phyloP scores from a whole-genome alignment of 2,329 filamentous ascomycete species.

The Xylaria sp. region DNA sequence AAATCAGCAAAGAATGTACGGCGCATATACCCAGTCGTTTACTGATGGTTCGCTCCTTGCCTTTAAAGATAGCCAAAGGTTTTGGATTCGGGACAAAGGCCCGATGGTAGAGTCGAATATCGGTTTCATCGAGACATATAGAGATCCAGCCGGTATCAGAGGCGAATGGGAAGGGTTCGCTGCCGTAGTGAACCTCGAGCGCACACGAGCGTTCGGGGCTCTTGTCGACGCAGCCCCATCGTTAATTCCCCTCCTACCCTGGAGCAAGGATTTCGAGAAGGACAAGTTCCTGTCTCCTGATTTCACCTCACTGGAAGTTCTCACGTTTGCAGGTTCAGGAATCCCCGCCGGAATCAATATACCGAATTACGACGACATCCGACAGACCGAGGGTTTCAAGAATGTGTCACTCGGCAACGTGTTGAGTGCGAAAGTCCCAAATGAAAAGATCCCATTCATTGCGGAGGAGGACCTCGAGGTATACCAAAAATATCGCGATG shows the following conservation, averaged over 20 bases:
- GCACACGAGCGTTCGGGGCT: conserved; percentile 84
- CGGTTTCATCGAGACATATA: conserved; percentile 85
- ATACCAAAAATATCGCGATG: conserved; percentile 82
- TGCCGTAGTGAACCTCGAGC: conserved; percentile 84
- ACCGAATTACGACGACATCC: conserved; percentile 51
- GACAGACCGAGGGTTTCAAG: conserved; percentile 87
- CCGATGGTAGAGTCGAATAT: conserved; percentile 81
- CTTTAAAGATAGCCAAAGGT: conserved; percentile 80
- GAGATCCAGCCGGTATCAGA: conserved; percentile 79
- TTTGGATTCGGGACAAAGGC: conserved; percentile 83
- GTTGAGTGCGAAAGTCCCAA: conserved; percentile 84
- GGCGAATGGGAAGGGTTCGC: conserved; percentile 89
- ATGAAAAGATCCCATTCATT: conserved; percentile 93
- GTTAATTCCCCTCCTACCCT: conserved; percentile 89
- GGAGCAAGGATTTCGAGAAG: conserved; percentile 89
- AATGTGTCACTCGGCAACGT: conserved; percentile 95
- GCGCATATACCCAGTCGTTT: conserved; percentile 76
- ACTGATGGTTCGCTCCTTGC: conserved; percentile 73
- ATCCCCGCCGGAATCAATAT: conserved; percentile 74
- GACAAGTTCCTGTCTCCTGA: conserved; percentile 94
- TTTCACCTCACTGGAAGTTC: conserved; percentile 91
- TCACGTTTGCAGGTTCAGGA: conserved; percentile 76
- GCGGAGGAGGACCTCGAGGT: conserved; percentile 75
- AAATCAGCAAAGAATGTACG: conserved; percentile 63
- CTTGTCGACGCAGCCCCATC: conserved; percentile 80